Percentiles rank a stretch among this genome's conserved stretches.
Conservation (phyloP, 1,139 yeast genomes). For the Nakaseomyces nivariensis region DNA sequence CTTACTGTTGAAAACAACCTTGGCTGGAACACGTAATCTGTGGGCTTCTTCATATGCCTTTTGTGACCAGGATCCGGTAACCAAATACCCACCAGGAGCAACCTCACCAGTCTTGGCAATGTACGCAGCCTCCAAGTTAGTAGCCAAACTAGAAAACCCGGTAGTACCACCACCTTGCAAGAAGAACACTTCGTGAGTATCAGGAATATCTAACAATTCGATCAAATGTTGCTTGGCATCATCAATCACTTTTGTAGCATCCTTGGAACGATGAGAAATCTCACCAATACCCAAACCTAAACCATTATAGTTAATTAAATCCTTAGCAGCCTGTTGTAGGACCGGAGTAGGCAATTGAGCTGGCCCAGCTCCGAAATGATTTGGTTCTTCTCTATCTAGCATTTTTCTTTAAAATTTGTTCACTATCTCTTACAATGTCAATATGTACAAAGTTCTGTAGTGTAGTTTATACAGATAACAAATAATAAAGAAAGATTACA, state of each 20-base stretch:
- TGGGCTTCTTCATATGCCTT: conserved; percentile 80
- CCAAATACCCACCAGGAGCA: conserved; percentile 78
- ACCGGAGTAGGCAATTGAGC: conserved; percentile 81
- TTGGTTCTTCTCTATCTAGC: conserved; percentile 60
- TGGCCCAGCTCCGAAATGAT: conserved; percentile 96
- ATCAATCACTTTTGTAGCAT: conserved; percentile 69
- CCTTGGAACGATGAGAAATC: conserved; percentile 85
- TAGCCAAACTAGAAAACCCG: conserved; percentile 81
- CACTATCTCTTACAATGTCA: not conserved
- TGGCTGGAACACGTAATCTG: conserved; percentile 71
- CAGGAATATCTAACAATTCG: conserved; percentile 65
- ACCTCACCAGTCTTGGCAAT: conserved; percentile 55
- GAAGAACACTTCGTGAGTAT: conserved; percentile 86
- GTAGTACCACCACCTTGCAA: conserved; percentile 97
- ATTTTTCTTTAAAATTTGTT: conserved; percentile 9
- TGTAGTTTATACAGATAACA: too few relatives aligned
- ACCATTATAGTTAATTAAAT: conserved; percentile 58
- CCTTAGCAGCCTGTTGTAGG: conserved; percentile 77
- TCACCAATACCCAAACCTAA: conserved; percentile 86
- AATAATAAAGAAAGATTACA: too few relatives aligned
- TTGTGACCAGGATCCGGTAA: conserved; percentile 90
- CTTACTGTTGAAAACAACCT: conserved; percentile 59
- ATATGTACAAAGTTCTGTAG: too few relatives aligned
- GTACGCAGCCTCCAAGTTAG: conserved; percentile 69
- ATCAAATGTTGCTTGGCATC: conserved; percentile 59